These are phyloP conservation scores for Pseudozyma thailandica DNA, from an alignment of 1,284 basidiomycete genomes.

Conservation along the genomic window DNA sequence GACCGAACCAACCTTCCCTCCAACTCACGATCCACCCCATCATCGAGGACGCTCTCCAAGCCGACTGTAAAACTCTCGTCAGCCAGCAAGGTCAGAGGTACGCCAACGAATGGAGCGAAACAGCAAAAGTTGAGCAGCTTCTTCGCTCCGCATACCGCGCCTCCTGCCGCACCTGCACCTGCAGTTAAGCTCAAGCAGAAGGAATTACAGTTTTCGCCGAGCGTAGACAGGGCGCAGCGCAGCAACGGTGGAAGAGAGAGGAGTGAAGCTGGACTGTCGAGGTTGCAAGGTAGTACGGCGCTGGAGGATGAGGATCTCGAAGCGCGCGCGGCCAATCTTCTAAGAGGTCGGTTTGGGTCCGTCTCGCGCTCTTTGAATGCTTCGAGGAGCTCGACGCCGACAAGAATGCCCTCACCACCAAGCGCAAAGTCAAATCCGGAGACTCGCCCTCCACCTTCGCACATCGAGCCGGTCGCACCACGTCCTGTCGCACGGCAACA, in stretches of 20 bases:
- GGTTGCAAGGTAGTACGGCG: background rate
- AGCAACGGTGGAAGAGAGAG: too few relatives aligned
- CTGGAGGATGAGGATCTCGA: constrained; percentile 34
- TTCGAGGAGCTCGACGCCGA: constrained; percentile 13
- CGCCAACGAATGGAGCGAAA: constrained; percentile 4
- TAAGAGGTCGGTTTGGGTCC: constrained; percentile 37
- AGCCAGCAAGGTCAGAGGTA: background rate
- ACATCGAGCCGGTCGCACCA: background rate
- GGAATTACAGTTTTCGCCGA: constrained; percentile 14
- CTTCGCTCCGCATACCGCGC: constrained; percentile 32
- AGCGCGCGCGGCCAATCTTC: constrained; percentile 26
- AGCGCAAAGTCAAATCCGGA: background rate
- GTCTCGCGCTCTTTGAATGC: constrained; percentile 29
- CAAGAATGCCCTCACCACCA: constrained; percentile 2
- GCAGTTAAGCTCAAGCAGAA: background rate
- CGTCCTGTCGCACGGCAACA: background rate
- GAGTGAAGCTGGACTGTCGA: background rate
- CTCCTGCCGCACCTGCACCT: constrained; percentile 2
- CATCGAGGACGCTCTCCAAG: constrained; percentile 4
- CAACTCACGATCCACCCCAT: constrained; percentile 4
- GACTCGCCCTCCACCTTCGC: background rate
- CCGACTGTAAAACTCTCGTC: background rate
- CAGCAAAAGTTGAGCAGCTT: constrained; percentile 40
- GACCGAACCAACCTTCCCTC: constrained; percentile 28
- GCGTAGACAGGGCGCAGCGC: constrained; percentile 5